Evolutionary conservation across 176 grass and related monocot genomes (phyloP).

Genomic region (Musa itinerans): DNA sequence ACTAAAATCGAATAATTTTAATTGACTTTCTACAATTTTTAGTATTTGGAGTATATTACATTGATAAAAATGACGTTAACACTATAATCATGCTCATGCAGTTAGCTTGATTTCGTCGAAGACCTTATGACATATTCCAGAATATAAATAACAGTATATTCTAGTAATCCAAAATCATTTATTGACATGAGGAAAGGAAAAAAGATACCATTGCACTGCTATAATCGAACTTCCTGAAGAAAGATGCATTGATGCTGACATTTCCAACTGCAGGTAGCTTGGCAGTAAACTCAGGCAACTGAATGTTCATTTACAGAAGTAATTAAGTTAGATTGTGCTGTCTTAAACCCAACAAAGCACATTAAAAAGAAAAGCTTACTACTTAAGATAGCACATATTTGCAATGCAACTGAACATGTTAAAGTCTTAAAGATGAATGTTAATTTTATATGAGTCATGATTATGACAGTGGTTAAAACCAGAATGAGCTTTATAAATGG

Average conservation of each 20-base stretch:
- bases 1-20: too few species aligned
- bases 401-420: not conserved
- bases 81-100: too few species aligned
- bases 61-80: too few species aligned
- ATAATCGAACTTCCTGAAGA: slow-evolving; percentile 92
- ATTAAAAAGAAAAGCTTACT: not conserved
- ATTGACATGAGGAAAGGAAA: slow-evolving; percentile 2
- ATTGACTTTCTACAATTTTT: too few species aligned
- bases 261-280: slow-evolving; percentile 60
- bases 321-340: not conserved
- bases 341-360: not conserved
- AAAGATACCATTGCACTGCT: slow-evolving; percentile 60
- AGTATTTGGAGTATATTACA: too few species aligned
- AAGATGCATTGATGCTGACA: slow-evolving; percentile 72
- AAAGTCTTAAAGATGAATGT: not conserved
- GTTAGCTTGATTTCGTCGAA: too few species aligned
- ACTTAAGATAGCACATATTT: not conserved
- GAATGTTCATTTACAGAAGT: slow-evolving; percentile 29
- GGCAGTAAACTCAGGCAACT: slow-evolving; percentile 78
- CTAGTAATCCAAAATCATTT: too few species aligned
- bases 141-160: too few species aligned
- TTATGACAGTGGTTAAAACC: not conserved
- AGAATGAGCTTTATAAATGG: not conserved
- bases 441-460: not conserved
- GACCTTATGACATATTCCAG: too few species aligned